Base-by-base conservation (phyloP, 148 eudicot species). In the Rheum nobile region DNA sequence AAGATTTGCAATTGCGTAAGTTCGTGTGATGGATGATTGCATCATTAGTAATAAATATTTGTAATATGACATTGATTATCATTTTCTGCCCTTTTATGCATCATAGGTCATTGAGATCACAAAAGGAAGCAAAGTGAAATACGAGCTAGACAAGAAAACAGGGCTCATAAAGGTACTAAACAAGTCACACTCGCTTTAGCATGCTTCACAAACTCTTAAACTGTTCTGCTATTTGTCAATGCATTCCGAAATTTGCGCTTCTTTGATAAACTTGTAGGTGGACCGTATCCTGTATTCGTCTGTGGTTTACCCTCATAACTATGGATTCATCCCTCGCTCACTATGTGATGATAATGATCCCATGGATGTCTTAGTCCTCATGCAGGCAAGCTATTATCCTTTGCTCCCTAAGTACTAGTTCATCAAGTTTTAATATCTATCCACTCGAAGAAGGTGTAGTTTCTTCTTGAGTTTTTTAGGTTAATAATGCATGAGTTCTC, bases 341-440 rank as follows among this genome's bases (percentile, higher is more conserved):
- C 67, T 91, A 4, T 91, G 97, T 73, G 97, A 91, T 70, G 97
- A 91, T 82, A 89, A 84, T 74, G 97, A 91, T 80, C 97, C 97
- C 43, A 54, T 89, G 74, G 92, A 91, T 77, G 97, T 89, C 55
- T 74, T 91, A 74, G 88, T 91, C 80, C 89, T 91, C 74, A 89
- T 91, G 97, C 97, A 89, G 95, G 97, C 89, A 75, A 28, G 1
- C 19, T 44, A 14, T 21, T 61, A 14, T 46, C 13, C 19, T 26
- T 46, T 26, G 38, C 38, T 0, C 38, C 38, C 6, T 35, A 35
- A 35, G n/a, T n/a, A n/a, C 11, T 44, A 9, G 48, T 3, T 44
- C 13, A 44, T 44, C 48, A 44, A 44, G 46, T 43, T 12, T 43
- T 8, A 43, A 8, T 43, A 12, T 43, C 12, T 46, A 2, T 4